phyloP scores from a whole-genome alignment of 2,329 filamentous ascomycete species.

The Emergomyces africanus region DNA sequence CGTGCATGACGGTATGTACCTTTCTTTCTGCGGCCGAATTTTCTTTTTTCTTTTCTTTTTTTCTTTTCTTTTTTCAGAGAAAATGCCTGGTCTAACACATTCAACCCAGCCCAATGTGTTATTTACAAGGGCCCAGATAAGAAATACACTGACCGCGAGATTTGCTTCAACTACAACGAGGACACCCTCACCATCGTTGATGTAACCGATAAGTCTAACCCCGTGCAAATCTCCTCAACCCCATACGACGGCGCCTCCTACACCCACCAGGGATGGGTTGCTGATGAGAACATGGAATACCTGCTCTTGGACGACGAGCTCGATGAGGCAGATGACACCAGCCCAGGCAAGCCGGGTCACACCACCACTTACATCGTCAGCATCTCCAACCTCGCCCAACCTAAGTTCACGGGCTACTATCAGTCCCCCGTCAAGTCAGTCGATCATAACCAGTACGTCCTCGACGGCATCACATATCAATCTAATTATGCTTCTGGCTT shows the following conservation, averaged over 20 bases:
- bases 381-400: conserved; percentile 32
- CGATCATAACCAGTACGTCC: conserved; percentile 40
- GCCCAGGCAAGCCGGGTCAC: conserved; percentile 30
- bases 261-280: conserved; percentile 46
- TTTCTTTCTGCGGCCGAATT: background rate
- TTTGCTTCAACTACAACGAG: conserved; percentile 46
- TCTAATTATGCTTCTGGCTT: conserved; percentile 41
- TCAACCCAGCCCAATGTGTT: conserved; percentile 38
- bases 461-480: conserved; percentile 36
- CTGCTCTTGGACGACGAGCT: conserved; percentile 43
- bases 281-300: conserved; percentile 34
- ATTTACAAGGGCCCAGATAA: conserved; percentile 41
- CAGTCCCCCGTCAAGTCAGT: conserved; percentile 31
- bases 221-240: conserved; percentile 39
- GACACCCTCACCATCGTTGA: conserved; percentile 16
- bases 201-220: conserved; percentile 10
- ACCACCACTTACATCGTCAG: conserved; percentile 43
- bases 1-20: conserved; percentile 39
- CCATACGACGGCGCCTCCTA: conserved; percentile 46
- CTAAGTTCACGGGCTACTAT: conserved; percentile 33
- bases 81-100: background rate
- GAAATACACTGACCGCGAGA: conserved; percentile 37
- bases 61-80: background rate
- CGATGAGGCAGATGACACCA: conserved; percentile 34
- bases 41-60: background rate